A percentile compares a stretch with the other conserved stretches of the same genome.
Conservation (phyloP, 352 stramenopile species). For the Detonula confervacea region DNA sequence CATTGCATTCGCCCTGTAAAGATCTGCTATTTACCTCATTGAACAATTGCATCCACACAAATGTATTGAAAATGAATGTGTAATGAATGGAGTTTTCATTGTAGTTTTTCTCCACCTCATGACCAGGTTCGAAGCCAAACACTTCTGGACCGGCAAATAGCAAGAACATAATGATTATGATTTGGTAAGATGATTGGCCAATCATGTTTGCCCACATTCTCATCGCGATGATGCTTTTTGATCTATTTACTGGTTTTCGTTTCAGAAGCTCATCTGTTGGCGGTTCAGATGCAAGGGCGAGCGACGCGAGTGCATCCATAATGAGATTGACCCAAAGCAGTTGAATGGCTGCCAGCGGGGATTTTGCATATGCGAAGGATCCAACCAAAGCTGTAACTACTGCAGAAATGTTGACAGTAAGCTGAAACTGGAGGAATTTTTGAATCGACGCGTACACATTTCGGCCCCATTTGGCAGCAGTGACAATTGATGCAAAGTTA, state of each 20-base stretch:
- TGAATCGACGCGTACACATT: slow-evolving; percentile 96
- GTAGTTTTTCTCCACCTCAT: slow-evolving; percentile 48
- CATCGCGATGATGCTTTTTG: slow-evolving; percentile 89
- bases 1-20: slow-evolving; percentile 87
- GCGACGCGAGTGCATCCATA: slow-evolving; percentile 94
- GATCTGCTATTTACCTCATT: slow-evolving; percentile 87
- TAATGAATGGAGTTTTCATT: slow-evolving; percentile 90
- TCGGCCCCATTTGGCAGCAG: slow-evolving; percentile 94
- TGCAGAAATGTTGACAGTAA: slow-evolving; percentile 92
- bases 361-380: slow-evolving; percentile 88
- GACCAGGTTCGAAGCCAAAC: slow-evolving; percentile 63
- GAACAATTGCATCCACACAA: slow-evolving; percentile 95
- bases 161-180: slow-evolving; percentile 89
- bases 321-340: slow-evolving; percentile 97
- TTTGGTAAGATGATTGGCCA: slow-evolving; percentile 90
- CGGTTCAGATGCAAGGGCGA: slow-evolving; percentile 93
- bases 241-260: slow-evolving; percentile 89
- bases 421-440: slow-evolving; percentile 96
- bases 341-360: slow-evolving; percentile 90
- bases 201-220: slow-evolving; percentile 94
- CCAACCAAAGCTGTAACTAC: slow-evolving; percentile 90
- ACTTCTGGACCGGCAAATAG: slow-evolving; percentile 85
- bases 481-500: slow-evolving; percentile 98
- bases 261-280: slow-evolving; percentile 89
- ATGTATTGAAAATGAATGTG: slow-evolving; percentile 95